phyloP scores from a whole-genome alignment of 345 rosid genomes.

The Litchi chinensis region DNA sequence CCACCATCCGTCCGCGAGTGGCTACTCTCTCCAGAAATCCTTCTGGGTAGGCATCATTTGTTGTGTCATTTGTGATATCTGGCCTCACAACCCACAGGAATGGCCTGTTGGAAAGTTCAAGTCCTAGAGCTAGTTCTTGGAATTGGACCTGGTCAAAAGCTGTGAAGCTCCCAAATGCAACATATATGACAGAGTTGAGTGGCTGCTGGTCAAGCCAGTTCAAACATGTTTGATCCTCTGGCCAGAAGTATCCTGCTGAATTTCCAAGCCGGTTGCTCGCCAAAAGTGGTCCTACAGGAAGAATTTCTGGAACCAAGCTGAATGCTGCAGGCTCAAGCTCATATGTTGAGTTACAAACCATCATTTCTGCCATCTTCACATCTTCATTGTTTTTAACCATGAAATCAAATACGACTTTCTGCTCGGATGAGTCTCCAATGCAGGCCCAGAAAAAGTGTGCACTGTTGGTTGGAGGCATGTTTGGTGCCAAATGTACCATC shows the following conservation, averaged over 20 bases:
- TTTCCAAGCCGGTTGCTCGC: neutral
- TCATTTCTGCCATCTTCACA: neutral
- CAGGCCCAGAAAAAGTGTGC: neutral
- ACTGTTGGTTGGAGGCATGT: neutral
- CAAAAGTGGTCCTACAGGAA: neutral
- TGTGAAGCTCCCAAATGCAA: neutral
- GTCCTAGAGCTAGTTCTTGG: neutral
- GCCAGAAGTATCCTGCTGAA: neutral
- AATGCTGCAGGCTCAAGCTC: conserved; percentile 19
- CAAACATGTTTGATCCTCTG: neutral
- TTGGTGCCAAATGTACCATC: neutral
- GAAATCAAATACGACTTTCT: neutral
- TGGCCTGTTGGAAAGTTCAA: conserved; percentile 23
- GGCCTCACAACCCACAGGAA: conserved; percentile 10
- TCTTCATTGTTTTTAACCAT: neutral
- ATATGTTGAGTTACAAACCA: conserved; percentile 25
- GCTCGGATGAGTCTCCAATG: neutral
- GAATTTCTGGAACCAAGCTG: neutral
- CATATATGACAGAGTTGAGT: neutral
- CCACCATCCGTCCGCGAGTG: conserved; percentile 16
- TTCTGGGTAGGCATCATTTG: neutral
- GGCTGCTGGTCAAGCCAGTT: neutral
- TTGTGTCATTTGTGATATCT: neutral
- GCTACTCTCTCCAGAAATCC: neutral
- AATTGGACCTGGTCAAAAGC: neutral